phyloP scores from a whole-genome alignment of 495 filamentous ascomycete genomes.

The Lepraria neglecta region DNA sequence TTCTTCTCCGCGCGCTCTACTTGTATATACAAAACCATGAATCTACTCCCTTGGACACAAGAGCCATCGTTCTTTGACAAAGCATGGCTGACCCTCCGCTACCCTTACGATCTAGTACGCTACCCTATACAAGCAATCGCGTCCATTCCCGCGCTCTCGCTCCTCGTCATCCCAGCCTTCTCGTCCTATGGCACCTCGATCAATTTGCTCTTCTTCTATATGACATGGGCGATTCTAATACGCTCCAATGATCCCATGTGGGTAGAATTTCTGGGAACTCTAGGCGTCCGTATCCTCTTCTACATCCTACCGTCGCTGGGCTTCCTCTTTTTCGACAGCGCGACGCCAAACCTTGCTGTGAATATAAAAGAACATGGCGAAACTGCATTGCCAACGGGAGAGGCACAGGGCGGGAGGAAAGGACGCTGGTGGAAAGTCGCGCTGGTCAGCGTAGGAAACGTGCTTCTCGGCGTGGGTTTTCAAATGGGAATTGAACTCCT shows the following conservation, averaged over 20 bases:
- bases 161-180: conserved; percentile 52
- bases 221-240: conserved; percentile 80
- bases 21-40: not conserved
- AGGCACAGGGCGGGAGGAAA: conserved; percentile 39
- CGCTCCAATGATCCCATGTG: conserved; percentile 67
- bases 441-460: conserved; percentile 50
- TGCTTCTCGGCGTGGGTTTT: conserved; percentile 48
- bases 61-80: conserved; percentile 28
- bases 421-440: conserved; percentile 49
- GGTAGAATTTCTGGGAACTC: conserved; percentile 66
- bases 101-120: conserved; percentile 26
- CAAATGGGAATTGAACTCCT: conserved; percentile 55
- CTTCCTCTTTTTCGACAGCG: conserved; percentile 67
- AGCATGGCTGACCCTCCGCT: conserved; percentile 20
- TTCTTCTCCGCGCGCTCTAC: not conserved
- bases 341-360: conserved; percentile 59
- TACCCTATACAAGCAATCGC: conserved; percentile 55
- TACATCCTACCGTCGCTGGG: conserved; percentile 66
- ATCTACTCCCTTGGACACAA: conserved; percentile 11
- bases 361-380: conserved; percentile 64
- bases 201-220: conserved; percentile 84
- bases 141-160: conserved; percentile 62
- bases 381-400: conserved; percentile 54
- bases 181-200: conserved; percentile 64
- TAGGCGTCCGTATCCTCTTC: conserved; percentile 61